A percentile compares a stretch with the other conserved stretches of the same genome.
Evolutionary conservation across 1,284 basidiomycete genomes (phyloP).

Genomic region (Sporisorium exsertum): DNA sequence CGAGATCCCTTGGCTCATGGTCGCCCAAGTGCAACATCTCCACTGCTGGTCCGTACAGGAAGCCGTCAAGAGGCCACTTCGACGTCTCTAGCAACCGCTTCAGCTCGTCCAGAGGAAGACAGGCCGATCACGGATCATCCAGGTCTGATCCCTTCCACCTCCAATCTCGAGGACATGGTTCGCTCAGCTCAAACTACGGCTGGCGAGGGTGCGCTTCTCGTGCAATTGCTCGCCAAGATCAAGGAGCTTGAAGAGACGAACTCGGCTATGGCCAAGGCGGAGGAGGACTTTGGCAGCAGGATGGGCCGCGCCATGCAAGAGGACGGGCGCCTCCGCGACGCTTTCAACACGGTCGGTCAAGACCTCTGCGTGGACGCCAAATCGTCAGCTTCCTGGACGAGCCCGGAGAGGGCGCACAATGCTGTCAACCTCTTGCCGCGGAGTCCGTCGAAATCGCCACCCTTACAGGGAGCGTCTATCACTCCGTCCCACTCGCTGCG

Average conservation of each 20-base stretch:
- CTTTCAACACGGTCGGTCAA: constrained; percentile 51
- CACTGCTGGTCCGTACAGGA: not conserved
- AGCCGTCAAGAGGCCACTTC: not conserved
- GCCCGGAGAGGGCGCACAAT: not conserved
- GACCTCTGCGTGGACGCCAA: constrained; percentile 16
- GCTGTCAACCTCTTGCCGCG: not conserved
- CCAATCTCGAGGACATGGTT: constrained; percentile 40
- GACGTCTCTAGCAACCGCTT: not conserved
- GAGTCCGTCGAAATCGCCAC: not conserved
- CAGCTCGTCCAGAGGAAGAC: not conserved
- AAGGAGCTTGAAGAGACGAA: constrained; percentile 63
- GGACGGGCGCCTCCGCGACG: constrained; percentile 58
- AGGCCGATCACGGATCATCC: constrained; percentile 6
- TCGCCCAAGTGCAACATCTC: constrained; percentile 4
- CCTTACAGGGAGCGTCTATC: constrained; percentile 11
- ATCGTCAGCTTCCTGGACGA: not conserved
- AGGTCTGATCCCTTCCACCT: constrained; percentile 28
- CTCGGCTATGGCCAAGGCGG: constrained; percentile 46
- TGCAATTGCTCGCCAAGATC: constrained; percentile 60
- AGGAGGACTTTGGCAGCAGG: constrained; percentile 55
- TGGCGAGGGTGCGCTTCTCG: constrained; percentile 52
- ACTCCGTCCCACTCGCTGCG: constrained; percentile 34
- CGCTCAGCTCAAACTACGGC: constrained; percentile 14
- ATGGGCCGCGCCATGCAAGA: constrained; percentile 59
- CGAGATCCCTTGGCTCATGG: not conserved